These are phyloP conservation scores for Penstemon davidsonii DNA, from an alignment of 257 asterid genomes.

Conservation along the genomic window DNA sequence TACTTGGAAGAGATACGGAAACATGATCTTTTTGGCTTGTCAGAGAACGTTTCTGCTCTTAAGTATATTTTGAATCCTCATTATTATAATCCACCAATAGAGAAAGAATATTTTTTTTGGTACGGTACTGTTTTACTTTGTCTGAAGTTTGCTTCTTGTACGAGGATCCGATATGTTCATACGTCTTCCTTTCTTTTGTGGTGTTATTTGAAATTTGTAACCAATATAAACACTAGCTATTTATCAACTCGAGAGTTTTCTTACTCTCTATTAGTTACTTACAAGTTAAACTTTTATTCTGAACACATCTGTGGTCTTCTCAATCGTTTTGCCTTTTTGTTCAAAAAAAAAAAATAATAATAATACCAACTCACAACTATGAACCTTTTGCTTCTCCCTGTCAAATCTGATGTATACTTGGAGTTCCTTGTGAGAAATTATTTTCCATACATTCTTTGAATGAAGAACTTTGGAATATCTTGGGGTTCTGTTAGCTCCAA, in stretches of 20 bases:
- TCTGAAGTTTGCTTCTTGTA: not conserved
- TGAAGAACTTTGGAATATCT: not conserved
- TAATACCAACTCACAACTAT: not conserved
- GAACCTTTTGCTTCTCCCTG: not conserved
- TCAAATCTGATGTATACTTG: not conserved
- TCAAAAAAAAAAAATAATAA: too few relatives aligned
- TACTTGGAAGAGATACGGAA: too few relatives aligned
- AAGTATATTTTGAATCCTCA: too few relatives aligned
- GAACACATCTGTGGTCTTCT: not conserved
- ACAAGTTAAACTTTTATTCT: not conserved
- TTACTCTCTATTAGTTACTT: not conserved
- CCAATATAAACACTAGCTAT: not conserved
- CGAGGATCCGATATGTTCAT: not conserved
- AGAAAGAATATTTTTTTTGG: too few relatives aligned
- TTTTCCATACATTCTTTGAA: not conserved
- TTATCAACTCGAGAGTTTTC: not conserved
- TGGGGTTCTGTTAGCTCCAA: too few relatives aligned
- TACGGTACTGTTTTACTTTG: too few relatives aligned
- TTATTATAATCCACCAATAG: too few relatives aligned
- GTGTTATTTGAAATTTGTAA: not conserved
- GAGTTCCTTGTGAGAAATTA: not conserved
- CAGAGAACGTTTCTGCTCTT: too few relatives aligned
- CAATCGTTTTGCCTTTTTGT: not conserved
- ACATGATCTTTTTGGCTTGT: too few relatives aligned
- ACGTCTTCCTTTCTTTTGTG: not conserved